phyloP scores from a whole-genome alignment of 2,329 filamentous ascomycete genomes.

The Elsinoe necatrix region DNA sequence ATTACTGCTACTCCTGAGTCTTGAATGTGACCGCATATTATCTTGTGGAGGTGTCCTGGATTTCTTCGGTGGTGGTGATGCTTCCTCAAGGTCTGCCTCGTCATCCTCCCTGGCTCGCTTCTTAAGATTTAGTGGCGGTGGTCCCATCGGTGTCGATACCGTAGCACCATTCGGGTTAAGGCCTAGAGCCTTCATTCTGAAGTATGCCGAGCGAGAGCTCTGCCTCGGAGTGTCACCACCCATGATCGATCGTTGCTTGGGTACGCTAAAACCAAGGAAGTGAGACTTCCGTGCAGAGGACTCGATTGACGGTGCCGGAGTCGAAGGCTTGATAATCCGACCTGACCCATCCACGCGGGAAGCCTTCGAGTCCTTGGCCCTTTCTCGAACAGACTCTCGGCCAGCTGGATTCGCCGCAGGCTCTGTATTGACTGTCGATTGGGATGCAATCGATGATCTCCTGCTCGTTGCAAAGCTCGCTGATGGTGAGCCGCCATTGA shows the following conservation, averaged over 20 bases:
- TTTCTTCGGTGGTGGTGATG: conserved; percentile 11
- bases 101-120: conserved; percentile 19
- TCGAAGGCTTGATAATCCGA: conserved; percentile 20
- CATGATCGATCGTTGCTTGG: conserved; percentile 14
- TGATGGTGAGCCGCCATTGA: conserved; percentile 18
- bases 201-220: conserved; percentile 36
- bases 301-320: conserved; percentile 11
- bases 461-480: conserved; percentile 12
- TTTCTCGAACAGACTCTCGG: neutral
- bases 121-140: conserved; percentile 14
- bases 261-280: conserved; percentile 25
- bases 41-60: neutral
- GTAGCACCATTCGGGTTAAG: conserved; percentile 32
- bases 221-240: conserved; percentile 13
- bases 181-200: conserved; percentile 42
- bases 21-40: neutral
- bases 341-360: conserved; percentile 22
- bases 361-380: neutral
- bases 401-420: neutral
- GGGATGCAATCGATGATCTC: neutral
- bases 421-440: neutral
- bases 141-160: conserved; percentile 24
- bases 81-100: conserved; percentile 12
- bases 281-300: conserved; percentile 22
- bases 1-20: conserved; percentile 4